These are phyloP conservation scores for Suhomyces guaymorum DNA, from an alignment of 1,139 yeast species.

Conservation along the genomic window DNA sequence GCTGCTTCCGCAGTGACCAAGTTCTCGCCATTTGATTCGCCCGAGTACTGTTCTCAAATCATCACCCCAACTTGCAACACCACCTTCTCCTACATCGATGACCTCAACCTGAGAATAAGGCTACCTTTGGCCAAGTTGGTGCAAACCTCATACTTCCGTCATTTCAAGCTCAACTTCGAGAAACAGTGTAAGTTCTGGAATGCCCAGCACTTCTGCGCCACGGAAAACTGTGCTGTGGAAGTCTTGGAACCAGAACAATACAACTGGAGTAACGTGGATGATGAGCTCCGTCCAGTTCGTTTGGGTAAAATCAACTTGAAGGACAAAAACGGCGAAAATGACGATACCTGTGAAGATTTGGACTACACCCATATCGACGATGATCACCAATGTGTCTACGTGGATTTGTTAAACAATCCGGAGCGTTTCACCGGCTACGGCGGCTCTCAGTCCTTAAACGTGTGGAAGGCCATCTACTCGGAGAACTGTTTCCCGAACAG, in stretches of 20 bases:
- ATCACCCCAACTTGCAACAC: conserved; percentile 51
- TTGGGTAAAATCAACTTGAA: conserved; percentile 51
- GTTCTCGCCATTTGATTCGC: conserved; percentile 45
- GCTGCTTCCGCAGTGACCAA: conserved; percentile 3
- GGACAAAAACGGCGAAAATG: conserved; percentile 4
- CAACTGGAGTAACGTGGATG: conserved; percentile 67
- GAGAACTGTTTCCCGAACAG: conserved; percentile 82
- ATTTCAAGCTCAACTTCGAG: conserved; percentile 82
- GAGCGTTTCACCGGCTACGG: conserved; percentile 97
- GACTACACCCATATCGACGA: conserved; percentile 68
- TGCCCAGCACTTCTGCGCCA: conserved; percentile 84
- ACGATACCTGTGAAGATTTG: conserved; percentile 30
- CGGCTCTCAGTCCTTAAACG: conserved; percentile 86
- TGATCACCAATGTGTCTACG: conserved; percentile 68
- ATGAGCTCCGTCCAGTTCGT: conserved; percentile 70
- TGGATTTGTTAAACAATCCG: conserved; percentile 83
- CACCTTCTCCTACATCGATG: conserved; percentile 48
- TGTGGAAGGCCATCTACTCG: conserved; percentile 90
- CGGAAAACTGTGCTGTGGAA: conserved; percentile 93
- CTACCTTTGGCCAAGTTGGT: conserved; percentile 60
- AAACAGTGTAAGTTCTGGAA: conserved; percentile 89
- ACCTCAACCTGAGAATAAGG: conserved; percentile 35
- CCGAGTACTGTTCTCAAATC: conserved; percentile 49
- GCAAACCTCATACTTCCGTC: conserved; percentile 74
- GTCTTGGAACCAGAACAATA: conserved; percentile 46